Evolutionary conservation across 1,284 basidiomycete species (phyloP), one percentile per base, ranked within the genome.

Genomic region (Microbotryum silenes-acaulis): DNA sequence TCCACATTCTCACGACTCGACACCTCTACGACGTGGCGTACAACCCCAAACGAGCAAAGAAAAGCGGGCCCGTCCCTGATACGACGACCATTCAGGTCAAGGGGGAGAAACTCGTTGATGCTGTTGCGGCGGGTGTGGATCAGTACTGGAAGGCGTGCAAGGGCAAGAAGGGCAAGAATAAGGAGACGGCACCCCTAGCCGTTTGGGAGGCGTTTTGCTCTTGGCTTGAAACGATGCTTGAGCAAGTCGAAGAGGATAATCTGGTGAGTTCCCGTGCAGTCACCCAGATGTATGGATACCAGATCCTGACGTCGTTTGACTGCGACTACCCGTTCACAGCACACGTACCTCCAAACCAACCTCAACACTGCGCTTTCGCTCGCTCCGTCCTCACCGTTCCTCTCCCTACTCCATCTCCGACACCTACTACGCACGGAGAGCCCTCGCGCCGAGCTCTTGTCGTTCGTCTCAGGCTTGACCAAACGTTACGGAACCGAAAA

Each of bases 91-190:
- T 66, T 47, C 50, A 56, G 27, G 57, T 69, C 21, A 57, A 65
- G 23, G 64, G 65, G 10, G 61, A 70, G 54, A 60, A 57, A 46
- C 51, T 70, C 10, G 67, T 69, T 7, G 70, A 71, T 18, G 68
- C 67, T 4, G 63, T 71, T 3, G 70, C 67, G 6, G 42, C 49
- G 42, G 57, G 51, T 16, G 55, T 65, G 16, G 46, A 56, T 6
- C 65, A 65, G 37, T 70, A 65, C 54, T 65, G 64, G 69, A 60
- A 45, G 27, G 67, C 62, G 8, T 54, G 66, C 14, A 59, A 57
- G 31, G 56, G 57, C 7, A 57, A 42, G 59, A 64, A 66, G 60
- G 29, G 37, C 46, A 63, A 63, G 51, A 59, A 51, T 12, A 60
- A 58, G 49, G 62, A 31, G 20, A 57, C 55, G 42, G 62, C 47